Evolutionary conservation across 139 green algal species (phyloP).

Genomic region (Choricystis sp.): DNA sequence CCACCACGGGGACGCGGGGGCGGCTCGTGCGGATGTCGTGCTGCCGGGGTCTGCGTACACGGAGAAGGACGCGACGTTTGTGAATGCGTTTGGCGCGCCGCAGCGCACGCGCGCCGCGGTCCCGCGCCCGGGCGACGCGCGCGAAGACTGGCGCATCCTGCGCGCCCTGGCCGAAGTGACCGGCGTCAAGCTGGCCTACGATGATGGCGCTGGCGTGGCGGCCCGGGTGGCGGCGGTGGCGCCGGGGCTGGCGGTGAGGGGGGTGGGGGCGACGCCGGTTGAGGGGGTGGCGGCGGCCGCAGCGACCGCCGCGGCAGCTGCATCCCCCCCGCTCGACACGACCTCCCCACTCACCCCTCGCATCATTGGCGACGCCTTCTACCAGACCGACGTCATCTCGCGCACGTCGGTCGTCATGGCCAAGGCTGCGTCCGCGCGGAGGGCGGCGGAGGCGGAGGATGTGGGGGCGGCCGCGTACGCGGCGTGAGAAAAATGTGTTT

Average conservation of each 20-base stretch:
- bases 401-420: conserved; percentile 86
- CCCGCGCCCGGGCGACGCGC: conserved; percentile 44
- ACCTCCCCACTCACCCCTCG: background rate
- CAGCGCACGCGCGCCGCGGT: conserved; percentile 75
- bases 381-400: conserved; percentile 90
- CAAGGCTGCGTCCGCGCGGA: background rate
- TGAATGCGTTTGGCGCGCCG: conserved; percentile 86
- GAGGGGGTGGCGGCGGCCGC: background rate
- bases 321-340: background rate
- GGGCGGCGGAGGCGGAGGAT: background rate
- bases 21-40: conserved; percentile 74
- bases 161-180: conserved; percentile 67
- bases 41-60: conserved; percentile 82
- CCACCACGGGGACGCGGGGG: conserved; percentile 86
- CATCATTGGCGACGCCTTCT: conserved; percentile 42
- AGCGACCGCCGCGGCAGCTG: too few relatives aligned
- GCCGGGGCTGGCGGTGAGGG: conserved; percentile 46
- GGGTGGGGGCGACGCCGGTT: conserved; percentile 45
- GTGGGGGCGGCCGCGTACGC: too few relatives aligned
- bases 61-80: conserved; percentile 71
- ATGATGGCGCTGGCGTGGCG: conserved; percentile 49
- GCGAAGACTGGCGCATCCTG: conserved; percentile 93
- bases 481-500: background rate
- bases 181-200: conserved; percentile 68
- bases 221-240: conserved; percentile 61